Percentiles rank a stretch among this genome's conserved stretches.
Evolutionary conservation across 1,139 yeast genomes (phyloP).

Genomic region (Saccharomyces hybrid): DNA sequence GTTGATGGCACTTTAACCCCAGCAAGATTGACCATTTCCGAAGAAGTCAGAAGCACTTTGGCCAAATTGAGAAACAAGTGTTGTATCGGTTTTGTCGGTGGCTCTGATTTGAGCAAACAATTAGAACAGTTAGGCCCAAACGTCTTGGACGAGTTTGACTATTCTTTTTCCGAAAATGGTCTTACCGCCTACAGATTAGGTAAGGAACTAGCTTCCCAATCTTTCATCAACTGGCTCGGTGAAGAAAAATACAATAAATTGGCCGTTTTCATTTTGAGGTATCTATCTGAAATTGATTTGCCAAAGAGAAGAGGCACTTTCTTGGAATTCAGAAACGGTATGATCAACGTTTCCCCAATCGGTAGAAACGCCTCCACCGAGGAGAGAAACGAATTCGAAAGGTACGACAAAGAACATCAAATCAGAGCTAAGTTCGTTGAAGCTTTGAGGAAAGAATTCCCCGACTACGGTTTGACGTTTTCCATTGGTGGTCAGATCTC

Average conservation of each 20-base stretch:
- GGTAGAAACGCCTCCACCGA: constrained; percentile 95
- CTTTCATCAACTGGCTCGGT: constrained; percentile 93
- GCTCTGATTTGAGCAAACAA: constrained; percentile 91
- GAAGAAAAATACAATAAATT: constrained; percentile 88
- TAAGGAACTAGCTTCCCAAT: constrained; percentile 78
- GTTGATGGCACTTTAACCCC: constrained; percentile 99
- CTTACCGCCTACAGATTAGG: constrained; percentile 94
- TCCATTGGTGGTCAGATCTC: constrained; percentile 99
- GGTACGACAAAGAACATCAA: constrained; percentile 68
- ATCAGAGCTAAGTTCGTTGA: constrained; percentile 76
- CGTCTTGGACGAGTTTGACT: constrained; percentile 78
- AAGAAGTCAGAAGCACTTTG: constrained; percentile 69
- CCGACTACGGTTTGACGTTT: constrained; percentile 81
- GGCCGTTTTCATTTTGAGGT: constrained; percentile 74
- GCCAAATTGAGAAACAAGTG: constrained; percentile 76
- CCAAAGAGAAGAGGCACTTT: constrained; percentile 98
- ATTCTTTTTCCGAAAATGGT: constrained; percentile 96
- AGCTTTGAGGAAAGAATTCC: constrained; percentile 74
- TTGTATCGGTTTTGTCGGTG: constrained; percentile 97
- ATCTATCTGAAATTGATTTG: constrained; percentile 77
- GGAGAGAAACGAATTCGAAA: constrained; percentile 90
- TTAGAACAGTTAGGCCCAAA: constrained; percentile 86
- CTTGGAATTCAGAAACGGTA: constrained; percentile 97
- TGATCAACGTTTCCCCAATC: constrained; percentile 95
- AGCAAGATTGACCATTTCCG: constrained; percentile 78